Percentiles rank a stretch among this genome's conserved stretches.
phyloP scores from a whole-genome alignment of 768 basidiomycete genomes.

The Termitomyces sp. region DNA sequence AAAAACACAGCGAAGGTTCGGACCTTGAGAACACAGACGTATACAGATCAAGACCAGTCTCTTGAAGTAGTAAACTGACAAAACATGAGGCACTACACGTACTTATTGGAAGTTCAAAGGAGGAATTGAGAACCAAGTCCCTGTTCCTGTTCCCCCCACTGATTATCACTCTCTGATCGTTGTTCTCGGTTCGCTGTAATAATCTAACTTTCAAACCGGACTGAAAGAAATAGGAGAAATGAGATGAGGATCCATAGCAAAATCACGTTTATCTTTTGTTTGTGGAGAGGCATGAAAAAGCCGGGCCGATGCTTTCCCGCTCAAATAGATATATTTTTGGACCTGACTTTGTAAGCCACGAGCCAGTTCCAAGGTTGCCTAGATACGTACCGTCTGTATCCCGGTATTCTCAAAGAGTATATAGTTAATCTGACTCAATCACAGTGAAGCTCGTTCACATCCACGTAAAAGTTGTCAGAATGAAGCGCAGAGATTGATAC shows the following conservation, averaged over 20 bases:
- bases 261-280: not conserved
- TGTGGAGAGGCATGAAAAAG: not conserved
- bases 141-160: not conserved
- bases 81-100: not conserved
- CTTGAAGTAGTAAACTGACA: not conserved
- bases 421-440: not conserved
- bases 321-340: not conserved
- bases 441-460: not conserved
- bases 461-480: not conserved
- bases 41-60: not conserved
- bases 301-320: not conserved
- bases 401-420: not conserved
- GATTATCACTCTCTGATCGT: not conserved
- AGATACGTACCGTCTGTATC: not conserved
- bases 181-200: not conserved
- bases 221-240: not conserved
- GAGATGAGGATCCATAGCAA: not conserved
- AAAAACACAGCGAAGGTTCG: not conserved
- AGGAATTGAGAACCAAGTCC: not conserved
- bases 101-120: not conserved
- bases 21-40: not conserved
- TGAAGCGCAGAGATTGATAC: not conserved
- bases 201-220: not conserved
- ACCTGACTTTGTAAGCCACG: not conserved
- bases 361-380: not conserved